These are phyloP conservation scores for Wolfiporia cocos DNA, from an alignment of 1,284 basidiomycete genomes.

Conservation along the genomic window DNA sequence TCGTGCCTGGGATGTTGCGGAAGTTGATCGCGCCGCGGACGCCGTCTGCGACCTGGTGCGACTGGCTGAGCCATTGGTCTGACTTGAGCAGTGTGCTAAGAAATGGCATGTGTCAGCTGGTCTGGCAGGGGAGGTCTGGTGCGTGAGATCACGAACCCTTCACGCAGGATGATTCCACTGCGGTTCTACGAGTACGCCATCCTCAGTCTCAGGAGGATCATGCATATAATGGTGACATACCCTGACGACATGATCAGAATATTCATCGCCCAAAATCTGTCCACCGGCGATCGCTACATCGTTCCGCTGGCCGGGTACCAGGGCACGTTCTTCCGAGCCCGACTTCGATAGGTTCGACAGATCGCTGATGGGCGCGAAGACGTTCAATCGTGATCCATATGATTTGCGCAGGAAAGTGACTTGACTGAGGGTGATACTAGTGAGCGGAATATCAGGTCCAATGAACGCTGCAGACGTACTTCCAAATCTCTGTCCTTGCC, in stretches of 20 bases:
- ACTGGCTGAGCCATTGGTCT: slow-evolving; percentile 83
- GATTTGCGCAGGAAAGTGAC: slow-evolving; percentile 80
- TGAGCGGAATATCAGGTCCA: too few species aligned
- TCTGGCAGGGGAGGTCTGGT: too few species aligned
- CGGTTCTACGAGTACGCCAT: slow-evolving; percentile 52
- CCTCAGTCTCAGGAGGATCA: neutral
- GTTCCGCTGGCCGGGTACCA: slow-evolving; percentile 63
- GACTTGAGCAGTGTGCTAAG: slow-evolving; percentile 84
- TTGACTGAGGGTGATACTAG: slow-evolving; percentile 46
- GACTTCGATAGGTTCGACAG: slow-evolving; percentile 73
- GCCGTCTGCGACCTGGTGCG: slow-evolving; percentile 53
- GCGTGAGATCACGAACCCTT: slow-evolving; percentile 53
- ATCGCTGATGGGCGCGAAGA: slow-evolving; percentile 88
- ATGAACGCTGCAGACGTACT: slow-evolving; percentile 57
- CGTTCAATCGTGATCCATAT: slow-evolving; percentile 71
- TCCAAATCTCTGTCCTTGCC: slow-evolving; percentile 90
- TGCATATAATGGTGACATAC: slow-evolving; percentile 31
- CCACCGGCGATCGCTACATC: slow-evolving; percentile 79
- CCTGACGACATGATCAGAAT: slow-evolving; percentile 89
- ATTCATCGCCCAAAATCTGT: slow-evolving; percentile 88
- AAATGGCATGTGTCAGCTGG: neutral
- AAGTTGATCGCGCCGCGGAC: slow-evolving; percentile 95
- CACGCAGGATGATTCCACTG: slow-evolving; percentile 88
- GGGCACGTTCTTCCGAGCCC: slow-evolving; percentile 44
- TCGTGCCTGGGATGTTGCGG: slow-evolving; percentile 78